Percentiles rank a stretch among this genome's conserved stretches.
Conservation (phyloP, 2,329 filamentous ascomycete species). For the Monosporascus sp. region DNA sequence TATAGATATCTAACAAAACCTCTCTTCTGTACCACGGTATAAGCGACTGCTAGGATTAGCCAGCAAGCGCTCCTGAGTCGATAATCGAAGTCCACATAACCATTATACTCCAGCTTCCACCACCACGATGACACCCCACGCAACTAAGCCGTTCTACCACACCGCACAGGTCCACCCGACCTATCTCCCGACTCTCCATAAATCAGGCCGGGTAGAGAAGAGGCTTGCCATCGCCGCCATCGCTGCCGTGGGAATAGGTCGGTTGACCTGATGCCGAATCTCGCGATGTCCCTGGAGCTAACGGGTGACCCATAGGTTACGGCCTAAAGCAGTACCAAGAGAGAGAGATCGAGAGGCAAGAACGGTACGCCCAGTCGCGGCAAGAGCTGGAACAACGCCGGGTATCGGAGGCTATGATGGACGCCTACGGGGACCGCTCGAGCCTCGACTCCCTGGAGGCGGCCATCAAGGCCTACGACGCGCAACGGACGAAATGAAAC, state of each 20-base stretch:
- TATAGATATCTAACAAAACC: too few species aligned
- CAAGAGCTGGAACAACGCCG: conserved; percentile 28
- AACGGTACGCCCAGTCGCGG: conserved; percentile 20
- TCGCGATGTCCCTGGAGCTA: too few species aligned
- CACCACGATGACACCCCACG: conserved; percentile 8
- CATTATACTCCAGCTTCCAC: not conserved
- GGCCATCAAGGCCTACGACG: conserved; percentile 38
- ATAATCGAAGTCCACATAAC: not conserved
- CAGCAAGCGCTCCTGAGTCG: too few species aligned
- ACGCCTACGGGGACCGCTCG: conserved; percentile 45
- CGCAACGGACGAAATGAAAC: too few species aligned
- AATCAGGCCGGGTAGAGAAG: conserved; percentile 21
- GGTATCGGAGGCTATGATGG: conserved; percentile 36
- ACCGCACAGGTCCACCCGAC: conserved; percentile 23
- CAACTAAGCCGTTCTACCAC: conserved; percentile 21
- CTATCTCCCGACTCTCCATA: conserved; percentile 24
- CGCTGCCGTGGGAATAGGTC: conserved; percentile 28
- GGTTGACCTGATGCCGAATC: not conserved
- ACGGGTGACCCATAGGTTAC: conserved; percentile 15
- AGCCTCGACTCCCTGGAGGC: conserved; percentile 44
- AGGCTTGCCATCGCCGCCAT: conserved; percentile 25
- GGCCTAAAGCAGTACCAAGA: conserved; percentile 25
- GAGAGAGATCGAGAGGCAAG: conserved; percentile 12
- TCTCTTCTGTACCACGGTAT: too few species aligned
- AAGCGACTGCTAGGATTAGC: too few species aligned